Conservation (phyloP, 208 protist species). For the Leptomonas pyrrhocoris region DNA sequence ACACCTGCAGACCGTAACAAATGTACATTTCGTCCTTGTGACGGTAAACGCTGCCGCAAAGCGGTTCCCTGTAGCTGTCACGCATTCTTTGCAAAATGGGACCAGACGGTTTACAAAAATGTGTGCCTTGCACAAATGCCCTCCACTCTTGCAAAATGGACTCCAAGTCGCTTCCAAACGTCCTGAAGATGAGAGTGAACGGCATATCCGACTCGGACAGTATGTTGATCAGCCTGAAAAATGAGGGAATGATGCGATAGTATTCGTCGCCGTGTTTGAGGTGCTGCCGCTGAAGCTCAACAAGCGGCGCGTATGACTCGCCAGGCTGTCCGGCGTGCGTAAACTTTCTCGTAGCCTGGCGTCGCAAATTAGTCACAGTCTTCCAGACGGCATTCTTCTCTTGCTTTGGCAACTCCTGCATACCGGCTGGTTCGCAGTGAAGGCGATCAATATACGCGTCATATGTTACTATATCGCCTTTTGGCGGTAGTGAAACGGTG, state of each 20-base stretch:
- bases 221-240: slow-evolving; percentile 84
- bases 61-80: slow-evolving; percentile 44
- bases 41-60: slow-evolving; percentile 75
- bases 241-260: slow-evolving; percentile 79
- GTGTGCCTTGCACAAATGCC: slow-evolving; percentile 70
- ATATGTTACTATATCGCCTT: slow-evolving; percentile 51
- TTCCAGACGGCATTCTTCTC: slow-evolving; percentile 71
- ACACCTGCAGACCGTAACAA: slow-evolving; percentile 64
- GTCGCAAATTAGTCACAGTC: slow-evolving; percentile 49
- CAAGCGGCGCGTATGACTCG: slow-evolving; percentile 55
- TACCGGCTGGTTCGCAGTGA: slow-evolving; percentile 62
- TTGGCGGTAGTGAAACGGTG: background rate
- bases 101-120: slow-evolving; percentile 68
- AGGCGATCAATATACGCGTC: slow-evolving; percentile 71
- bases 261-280: slow-evolving; percentile 39
- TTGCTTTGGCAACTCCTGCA: slow-evolving; percentile 60
- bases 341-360: slow-evolving; percentile 60
- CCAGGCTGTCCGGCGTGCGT: slow-evolving; percentile 66
- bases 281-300: slow-evolving; percentile 69
- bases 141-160: slow-evolving; percentile 81
- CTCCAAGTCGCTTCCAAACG: slow-evolving; percentile 83
- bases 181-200: slow-evolving; percentile 90
- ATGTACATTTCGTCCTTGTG: slow-evolving; percentile 67
- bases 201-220: slow-evolving; percentile 78
- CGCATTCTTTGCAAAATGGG: slow-evolving; percentile 48